Percentiles rank a stretch among this genome's conserved stretches.
Evolutionary conservation across 345 rosid species (phyloP).

Genomic region (Rhodamnia argentea): DNA sequence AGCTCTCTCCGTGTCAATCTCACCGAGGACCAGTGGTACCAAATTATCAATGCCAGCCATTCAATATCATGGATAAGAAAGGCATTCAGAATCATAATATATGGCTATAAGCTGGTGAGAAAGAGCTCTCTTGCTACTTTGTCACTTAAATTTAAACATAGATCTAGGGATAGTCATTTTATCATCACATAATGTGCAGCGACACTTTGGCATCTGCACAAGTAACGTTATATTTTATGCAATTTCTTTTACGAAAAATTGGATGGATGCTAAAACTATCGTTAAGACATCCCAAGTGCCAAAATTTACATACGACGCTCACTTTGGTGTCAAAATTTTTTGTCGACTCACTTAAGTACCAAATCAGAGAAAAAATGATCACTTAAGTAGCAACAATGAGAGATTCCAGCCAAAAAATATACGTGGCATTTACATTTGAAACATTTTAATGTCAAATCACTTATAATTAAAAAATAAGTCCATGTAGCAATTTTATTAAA

Average conservation of each 20-base stretch:
- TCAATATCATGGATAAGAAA: background rate
- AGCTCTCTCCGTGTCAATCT: background rate
- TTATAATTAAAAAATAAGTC: no score
- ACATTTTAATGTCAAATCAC: no score
- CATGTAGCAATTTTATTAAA: no score
- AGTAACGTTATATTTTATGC: background rate
- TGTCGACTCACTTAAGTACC: no score
- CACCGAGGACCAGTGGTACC: background rate
- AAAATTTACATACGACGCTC: no score
- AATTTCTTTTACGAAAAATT: background rate
- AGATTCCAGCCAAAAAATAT: no score
- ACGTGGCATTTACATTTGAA: no score
- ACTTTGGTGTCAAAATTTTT: no score
- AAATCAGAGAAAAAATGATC: no score
- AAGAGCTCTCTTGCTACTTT: background rate
- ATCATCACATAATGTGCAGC: fast-evolving
- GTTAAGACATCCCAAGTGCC: no score
- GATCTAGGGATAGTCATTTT: background rate
- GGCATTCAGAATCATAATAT: background rate
- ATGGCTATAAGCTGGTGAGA: background rate
- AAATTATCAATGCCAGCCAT: background rate
- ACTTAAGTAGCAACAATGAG: no score
- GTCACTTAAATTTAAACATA: background rate
- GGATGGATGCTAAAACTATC: background rate
- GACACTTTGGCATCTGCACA: background rate